A percentile compares a stretch with the other conserved stretches of the same genome.
Conservation (phyloP, 257 asterid genomes). For the Primulina huaijiensis region DNA sequence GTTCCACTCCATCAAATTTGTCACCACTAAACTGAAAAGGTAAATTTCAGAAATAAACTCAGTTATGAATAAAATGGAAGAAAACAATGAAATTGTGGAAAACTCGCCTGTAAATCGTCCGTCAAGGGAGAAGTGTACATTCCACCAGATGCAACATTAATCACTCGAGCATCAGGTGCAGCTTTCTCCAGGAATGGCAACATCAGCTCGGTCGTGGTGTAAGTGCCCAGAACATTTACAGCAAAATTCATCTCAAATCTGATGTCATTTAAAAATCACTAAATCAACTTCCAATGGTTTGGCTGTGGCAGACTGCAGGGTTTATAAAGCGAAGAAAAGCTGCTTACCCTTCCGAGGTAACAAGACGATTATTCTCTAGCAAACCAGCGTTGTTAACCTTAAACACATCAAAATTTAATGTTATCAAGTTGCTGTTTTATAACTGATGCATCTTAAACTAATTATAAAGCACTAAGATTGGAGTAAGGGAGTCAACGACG, state of each 20-base stretch:
- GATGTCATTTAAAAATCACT: conserved; percentile 3
- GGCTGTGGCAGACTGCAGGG: not conserved
- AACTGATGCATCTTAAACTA: not conserved
- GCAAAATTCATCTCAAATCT: conserved; percentile 87
- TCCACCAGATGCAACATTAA: conserved; percentile 92
- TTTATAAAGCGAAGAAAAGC: conserved; percentile 17
- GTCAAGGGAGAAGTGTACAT: conserved; percentile 85
- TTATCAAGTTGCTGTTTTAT: not conserved
- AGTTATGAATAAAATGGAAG: not conserved
- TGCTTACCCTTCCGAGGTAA: conserved; percentile 79
- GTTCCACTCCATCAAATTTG: conserved; percentile 70
- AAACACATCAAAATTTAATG: conserved; percentile 15
- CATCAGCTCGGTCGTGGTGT: conserved; percentile 70
- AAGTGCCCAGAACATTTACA: conserved; percentile 84
- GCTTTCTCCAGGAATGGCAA: conserved; percentile 82
- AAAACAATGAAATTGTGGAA: not conserved
- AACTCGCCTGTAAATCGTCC: conserved; percentile 62
- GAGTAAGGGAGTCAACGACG: too few relatives aligned
- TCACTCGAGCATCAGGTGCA: conserved; percentile 92
- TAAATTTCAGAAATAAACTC: conserved; percentile 17
- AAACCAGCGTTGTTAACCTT: conserved; percentile 94
- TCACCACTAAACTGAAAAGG: conserved; percentile 54
- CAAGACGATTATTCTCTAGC: conserved; percentile 56
- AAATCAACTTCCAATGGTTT: conserved; percentile 14
- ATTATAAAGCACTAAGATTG: too few relatives aligned